Base-by-base conservation (phyloP, 805 yeast species). In the Saturnispora serradocipensis region DNA sequence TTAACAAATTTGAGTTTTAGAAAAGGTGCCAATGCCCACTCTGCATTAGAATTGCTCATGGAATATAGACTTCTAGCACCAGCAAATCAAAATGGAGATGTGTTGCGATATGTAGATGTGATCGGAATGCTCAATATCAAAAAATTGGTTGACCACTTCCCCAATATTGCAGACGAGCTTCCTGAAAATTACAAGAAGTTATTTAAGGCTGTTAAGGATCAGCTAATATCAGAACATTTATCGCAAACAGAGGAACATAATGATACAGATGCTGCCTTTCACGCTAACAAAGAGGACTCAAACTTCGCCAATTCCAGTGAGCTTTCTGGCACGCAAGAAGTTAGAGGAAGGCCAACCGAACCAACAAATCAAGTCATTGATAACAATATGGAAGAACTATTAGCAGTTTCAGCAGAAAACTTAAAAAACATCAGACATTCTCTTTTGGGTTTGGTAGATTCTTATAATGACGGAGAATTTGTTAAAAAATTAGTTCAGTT, bases 341-440 rank as follows among this genome's bases (percentile, higher is more conserved):
- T 22, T 16, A 52, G 45, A 28, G 49, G 42, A 4, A 48, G 46
- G 18, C 50, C 46, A 13, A 50, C 38, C 28, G 48, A 55, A 34
- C 58, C 59, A 20, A 53, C 47, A 18, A 50, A 55, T 32, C 36
- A 46, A 43, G 58, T 57, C 22, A 61, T 87, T 13, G 75, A 74
- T 2, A 86, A 84, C 55, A 78, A 78, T 42, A 71, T 75, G 34
- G 81, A 73, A 2, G 60, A 57, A 11, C 72, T 90, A 46, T 67
- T 69, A 45, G 74, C 95, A 1, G 95, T 88, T 8, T 83, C 81
- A 43, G 80, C 96, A 0, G 78, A 81, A 54, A 95, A 93, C 11
- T 75, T 89, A 68, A 83, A 82, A 57, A 84, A 83, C 15, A 83
- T 90, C 53, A 80, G 91, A 63, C 87, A 86, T 58, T 78, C 91